A percentile compares a stretch with the other conserved stretches of the same genome.
Evolutionary conservation across 345 rosid species (phyloP).

Genomic region (Cardiospermum halicacabum): DNA sequence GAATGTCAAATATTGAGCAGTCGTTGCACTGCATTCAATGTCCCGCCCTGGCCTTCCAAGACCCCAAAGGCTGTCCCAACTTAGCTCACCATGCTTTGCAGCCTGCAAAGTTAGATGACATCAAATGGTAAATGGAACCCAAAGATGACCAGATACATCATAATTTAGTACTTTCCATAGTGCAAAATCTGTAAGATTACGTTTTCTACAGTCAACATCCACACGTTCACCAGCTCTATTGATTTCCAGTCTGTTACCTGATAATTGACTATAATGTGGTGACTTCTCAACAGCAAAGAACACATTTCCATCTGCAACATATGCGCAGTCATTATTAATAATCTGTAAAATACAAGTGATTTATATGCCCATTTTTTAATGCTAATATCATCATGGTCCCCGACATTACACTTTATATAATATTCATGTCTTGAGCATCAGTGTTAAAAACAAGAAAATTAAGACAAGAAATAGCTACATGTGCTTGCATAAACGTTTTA

Average conservation of each 20-base stretch:
- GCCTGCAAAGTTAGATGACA: slow-evolving; percentile 45
- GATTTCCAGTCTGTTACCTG: slow-evolving; percentile 68
- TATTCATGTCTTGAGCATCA: not conserved
- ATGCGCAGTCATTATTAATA: slow-evolving; percentile 67
- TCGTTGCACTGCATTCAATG: slow-evolving; percentile 99
- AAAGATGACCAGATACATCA: not conserved
- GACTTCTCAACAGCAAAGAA: slow-evolving; percentile 71
- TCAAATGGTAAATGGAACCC: not conserved
- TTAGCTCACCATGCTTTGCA: slow-evolving; percentile 81
- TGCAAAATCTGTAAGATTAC: slow-evolving; percentile 86
- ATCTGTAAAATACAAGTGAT: slow-evolving; percentile 45
- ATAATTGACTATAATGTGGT: slow-evolving; percentile 69
- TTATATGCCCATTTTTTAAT: not conserved
- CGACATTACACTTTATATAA: not conserved
- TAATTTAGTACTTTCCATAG: slow-evolving; percentile 67
- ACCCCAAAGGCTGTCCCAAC: slow-evolving; percentile 95
- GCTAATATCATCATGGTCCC: not conserved
- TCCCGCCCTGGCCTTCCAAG: slow-evolving; percentile 98
- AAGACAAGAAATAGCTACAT: not conserved
- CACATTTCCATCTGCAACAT: slow-evolving; percentile 72
- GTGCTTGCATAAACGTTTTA: not conserved
- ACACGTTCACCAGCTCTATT: slow-evolving; percentile 83
- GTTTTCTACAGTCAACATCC: slow-evolving; percentile 78
- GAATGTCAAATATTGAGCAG: slow-evolving; percentile 58
- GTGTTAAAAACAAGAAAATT: not conserved